Evolutionary conservation across 2,329 filamentous ascomycete genomes (phyloP).

Genomic region (Cytospora mali): DNA sequence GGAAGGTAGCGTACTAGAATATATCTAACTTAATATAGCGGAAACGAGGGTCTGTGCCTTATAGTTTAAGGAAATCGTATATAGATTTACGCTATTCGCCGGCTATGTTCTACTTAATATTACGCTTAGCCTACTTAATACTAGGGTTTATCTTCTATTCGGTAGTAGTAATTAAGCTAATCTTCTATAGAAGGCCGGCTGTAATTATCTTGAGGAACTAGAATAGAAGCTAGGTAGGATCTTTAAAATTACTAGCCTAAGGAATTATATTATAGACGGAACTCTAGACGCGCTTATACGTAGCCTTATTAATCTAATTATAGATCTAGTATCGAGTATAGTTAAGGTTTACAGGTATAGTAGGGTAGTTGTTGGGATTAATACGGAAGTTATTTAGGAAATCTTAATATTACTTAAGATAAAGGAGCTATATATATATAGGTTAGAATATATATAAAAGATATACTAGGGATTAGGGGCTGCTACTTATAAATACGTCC

Average conservation of each 20-base stretch:
- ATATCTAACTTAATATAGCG: background rate
- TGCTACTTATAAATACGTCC: background rate
- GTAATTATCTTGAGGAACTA: too few relatives aligned
- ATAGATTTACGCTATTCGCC: background rate
- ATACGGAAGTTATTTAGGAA: background rate
- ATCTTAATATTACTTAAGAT: background rate
- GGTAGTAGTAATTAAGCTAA: too few relatives aligned
- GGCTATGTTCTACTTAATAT: too few relatives aligned
- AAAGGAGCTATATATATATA: background rate
- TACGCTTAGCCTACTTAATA: too few relatives aligned
- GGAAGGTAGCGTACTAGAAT: background rate
- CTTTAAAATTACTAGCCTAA: too few relatives aligned
- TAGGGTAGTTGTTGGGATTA: background rate
- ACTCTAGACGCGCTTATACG: background rate
- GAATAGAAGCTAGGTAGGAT: too few relatives aligned
- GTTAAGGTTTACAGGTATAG: background rate
- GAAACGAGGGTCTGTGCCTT: background rate
- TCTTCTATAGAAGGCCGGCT: too few relatives aligned
- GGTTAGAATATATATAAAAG: background rate
- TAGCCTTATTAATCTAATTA: background rate
- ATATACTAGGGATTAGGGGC: background rate
- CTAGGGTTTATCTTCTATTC: too few relatives aligned
- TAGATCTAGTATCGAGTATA: conserved; percentile 3
- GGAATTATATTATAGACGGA: background rate
- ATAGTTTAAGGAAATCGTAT: background rate